phyloP scores from a whole-genome alignment of 169 alveolate species.

The Plasmodium gonderi region DNA sequence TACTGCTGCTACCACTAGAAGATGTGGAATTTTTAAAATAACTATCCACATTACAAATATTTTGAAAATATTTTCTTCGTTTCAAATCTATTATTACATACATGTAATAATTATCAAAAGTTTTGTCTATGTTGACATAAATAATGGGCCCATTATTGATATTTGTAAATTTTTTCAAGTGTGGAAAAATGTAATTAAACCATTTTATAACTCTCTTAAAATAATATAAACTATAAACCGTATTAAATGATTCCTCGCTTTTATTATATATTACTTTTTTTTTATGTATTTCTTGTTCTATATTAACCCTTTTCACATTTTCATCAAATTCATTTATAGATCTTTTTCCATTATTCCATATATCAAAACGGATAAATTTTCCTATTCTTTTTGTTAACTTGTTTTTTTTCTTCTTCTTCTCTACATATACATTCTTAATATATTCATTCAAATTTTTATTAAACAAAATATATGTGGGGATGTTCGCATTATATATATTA shows the following conservation, averaged over 20 bases:
- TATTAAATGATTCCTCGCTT: not conserved
- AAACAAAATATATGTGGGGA: constrained; percentile 65
- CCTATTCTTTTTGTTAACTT: not conserved
- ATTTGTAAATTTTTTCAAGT: constrained; percentile 37
- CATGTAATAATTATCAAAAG: constrained; percentile 72
- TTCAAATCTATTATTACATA: constrained; percentile 50
- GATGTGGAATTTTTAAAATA: not conserved
- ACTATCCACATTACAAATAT: constrained; percentile 15
- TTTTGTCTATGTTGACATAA: constrained; percentile 62
- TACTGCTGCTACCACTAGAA: not conserved
- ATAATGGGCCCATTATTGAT: constrained; percentile 64
- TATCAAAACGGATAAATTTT: not conserved
- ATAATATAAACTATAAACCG: constrained; percentile 35
- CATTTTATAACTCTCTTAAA: constrained; percentile 62
- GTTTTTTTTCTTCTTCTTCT: not conserved
- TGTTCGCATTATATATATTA: constrained; percentile 63
- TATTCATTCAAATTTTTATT: constrained; percentile 36
- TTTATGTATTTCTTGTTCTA: constrained; percentile 12
- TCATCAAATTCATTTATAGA: not conserved
- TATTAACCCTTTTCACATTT: not conserved
- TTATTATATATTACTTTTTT: constrained; percentile 18
- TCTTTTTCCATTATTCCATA: constrained; percentile 13
- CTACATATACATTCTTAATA: not conserved
- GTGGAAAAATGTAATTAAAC: constrained; percentile 69
- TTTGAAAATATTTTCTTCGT: constrained; percentile 16